Evolutionary conservation across 768 basidiomycete genomes (phyloP).

Genomic region (Hydnomerulius pinastri): DNA sequence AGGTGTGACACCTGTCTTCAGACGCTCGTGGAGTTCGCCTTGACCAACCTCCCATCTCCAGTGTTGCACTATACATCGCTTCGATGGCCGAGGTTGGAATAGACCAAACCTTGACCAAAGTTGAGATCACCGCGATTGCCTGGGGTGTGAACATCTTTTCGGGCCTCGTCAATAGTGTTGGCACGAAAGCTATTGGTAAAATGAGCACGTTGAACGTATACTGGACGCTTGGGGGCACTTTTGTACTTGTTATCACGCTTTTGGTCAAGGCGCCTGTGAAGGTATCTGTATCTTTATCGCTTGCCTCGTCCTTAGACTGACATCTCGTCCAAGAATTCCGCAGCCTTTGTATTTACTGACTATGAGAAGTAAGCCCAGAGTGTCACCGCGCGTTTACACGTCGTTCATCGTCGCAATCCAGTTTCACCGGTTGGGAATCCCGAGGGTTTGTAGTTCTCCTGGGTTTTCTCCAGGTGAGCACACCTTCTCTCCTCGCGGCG

Average conservation of each 20-base stretch:
- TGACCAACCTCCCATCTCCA: conserved; percentile 21
- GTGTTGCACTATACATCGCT: conserved; percentile 56
- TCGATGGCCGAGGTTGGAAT: conserved; percentile 52
- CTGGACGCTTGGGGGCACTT: conserved; percentile 62
- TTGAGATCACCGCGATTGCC: conserved; percentile 54
- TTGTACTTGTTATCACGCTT: conserved; percentile 57
- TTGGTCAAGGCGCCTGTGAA: conserved; percentile 56
- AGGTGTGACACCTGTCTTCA: conserved; percentile 35
- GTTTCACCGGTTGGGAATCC: conserved; percentile 57
- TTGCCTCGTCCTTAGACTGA: not conserved
- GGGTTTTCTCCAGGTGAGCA: conserved; percentile 44
- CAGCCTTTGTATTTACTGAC: conserved; percentile 55
- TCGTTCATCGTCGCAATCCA: conserved; percentile 19
- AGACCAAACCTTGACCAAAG: conserved; percentile 43
- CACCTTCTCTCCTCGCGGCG: not conserved
- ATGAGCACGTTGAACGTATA: conserved; percentile 59
- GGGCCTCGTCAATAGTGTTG: conserved; percentile 55
- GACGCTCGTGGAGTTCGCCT: not conserved
- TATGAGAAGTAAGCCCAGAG: conserved; percentile 46
- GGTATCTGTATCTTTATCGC: conserved; percentile 34
- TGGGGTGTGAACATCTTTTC: conserved; percentile 59
- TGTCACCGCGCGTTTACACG: not conserved
- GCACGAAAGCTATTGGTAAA: conserved; percentile 56
- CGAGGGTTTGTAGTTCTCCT: conserved; percentile 58
- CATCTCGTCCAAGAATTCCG: conserved; percentile 44